Conservation (phyloP, 228 moss, liverwort and hornwort genomes). For the Sphagnum magellanicum region DNA sequence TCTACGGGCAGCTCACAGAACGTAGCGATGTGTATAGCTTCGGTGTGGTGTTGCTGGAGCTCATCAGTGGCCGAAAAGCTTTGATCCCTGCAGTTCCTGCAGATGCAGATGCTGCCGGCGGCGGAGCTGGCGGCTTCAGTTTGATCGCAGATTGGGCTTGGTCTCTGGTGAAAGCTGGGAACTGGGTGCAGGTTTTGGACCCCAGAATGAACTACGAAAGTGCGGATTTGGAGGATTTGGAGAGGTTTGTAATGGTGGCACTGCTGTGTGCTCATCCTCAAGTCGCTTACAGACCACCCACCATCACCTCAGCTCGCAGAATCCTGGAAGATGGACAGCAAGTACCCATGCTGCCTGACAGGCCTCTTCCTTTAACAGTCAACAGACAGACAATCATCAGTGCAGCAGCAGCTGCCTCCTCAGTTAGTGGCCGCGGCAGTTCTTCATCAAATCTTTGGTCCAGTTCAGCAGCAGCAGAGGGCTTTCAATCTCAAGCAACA, state of each 20-base stretch:
- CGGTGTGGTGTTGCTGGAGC: constrained; percentile 28
- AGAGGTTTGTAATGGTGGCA: constrained; percentile 15
- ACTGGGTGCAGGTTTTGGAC: constrained; percentile 17
- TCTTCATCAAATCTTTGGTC: neutral
- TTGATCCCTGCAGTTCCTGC: constrained; percentile 1
- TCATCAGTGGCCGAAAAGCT: constrained; percentile 21
- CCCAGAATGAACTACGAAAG: neutral
- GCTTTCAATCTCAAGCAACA: no score
- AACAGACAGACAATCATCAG: neutral
- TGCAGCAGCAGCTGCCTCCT: neutral
- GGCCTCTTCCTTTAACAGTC: constrained; percentile 14
- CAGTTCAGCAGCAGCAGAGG: no score
- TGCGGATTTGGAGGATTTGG: constrained; percentile 4
- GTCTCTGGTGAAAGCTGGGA: constrained; percentile 12
- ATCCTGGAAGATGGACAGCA: constrained; percentile 18
- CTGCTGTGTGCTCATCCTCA: constrained; percentile 29
- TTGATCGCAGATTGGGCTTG: constrained; percentile 26
- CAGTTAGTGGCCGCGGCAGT: neutral
- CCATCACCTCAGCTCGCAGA: constrained; percentile 12
- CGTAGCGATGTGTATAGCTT: constrained; percentile 37
- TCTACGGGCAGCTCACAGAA: constrained; percentile 29
- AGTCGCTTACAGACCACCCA: constrained; percentile 14
- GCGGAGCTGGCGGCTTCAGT: constrained; percentile 2
- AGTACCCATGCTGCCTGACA: constrained; percentile 19
- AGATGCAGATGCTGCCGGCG: no score